Percentiles rank a stretch among this genome's conserved stretches.
Evolutionary conservation across 345 rosid genomes (phyloP).

Genomic region (Arabis hirsuta): DNA sequence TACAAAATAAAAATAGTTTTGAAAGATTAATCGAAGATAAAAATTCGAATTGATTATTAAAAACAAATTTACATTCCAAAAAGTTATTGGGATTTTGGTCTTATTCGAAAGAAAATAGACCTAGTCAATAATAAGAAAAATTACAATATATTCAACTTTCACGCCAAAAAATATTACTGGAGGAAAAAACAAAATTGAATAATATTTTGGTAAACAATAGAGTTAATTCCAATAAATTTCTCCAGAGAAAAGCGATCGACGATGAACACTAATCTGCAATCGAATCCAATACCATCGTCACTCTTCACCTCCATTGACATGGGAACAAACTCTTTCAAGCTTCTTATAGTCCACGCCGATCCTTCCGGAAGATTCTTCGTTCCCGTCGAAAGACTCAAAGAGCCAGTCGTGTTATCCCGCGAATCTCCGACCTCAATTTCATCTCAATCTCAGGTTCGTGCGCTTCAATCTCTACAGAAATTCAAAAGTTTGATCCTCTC

Average conservation of each 20-base stretch:
- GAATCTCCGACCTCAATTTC: slow-evolving; percentile 55
- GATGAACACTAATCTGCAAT: slow-evolving; percentile 41
- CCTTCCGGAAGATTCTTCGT: slow-evolving; percentile 55
- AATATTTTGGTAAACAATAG: not conserved
- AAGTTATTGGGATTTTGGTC: too few relatives aligned
- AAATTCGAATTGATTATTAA: too few relatives aligned
- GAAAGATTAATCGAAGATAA: too few relatives aligned
- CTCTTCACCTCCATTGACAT: slow-evolving; percentile 73
- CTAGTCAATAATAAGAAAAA: too few relatives aligned
- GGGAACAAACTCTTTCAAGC: slow-evolving; percentile 76
- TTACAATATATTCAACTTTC: too few relatives aligned
- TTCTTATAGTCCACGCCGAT: slow-evolving; percentile 59
- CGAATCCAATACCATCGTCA: slow-evolving; percentile 13
- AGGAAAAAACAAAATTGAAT: not conserved
- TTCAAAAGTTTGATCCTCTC: slow-evolving; percentile 51
- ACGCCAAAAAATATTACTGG: too few relatives aligned
- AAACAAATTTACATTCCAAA: too few relatives aligned
- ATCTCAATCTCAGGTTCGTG: slow-evolving; percentile 46
- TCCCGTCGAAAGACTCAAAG: slow-evolving; percentile 53
- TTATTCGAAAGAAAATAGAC: too few relatives aligned
- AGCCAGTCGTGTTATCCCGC: slow-evolving; percentile 56
- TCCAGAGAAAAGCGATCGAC: not conserved
- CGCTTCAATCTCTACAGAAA: slow-evolving; percentile 49
- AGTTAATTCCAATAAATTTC: not conserved
- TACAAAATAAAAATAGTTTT: too few relatives aligned